Evolutionary conservation across 1,139 yeast species (phyloP).

Genomic region (Magnusiomyces tetraspermus): DNA sequence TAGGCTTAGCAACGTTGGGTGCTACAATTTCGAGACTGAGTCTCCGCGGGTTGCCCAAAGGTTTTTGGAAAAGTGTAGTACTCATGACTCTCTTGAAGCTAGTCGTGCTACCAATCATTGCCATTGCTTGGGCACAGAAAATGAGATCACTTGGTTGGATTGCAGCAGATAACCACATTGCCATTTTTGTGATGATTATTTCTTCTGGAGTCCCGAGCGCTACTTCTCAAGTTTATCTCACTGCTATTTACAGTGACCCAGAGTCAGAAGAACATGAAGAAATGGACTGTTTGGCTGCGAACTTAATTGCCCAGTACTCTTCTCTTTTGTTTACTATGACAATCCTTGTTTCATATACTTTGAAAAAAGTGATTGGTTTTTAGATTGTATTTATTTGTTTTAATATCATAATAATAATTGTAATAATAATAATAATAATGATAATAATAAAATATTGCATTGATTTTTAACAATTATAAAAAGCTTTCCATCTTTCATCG

Average conservation of each 20-base stretch:
- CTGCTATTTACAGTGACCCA: conserved; percentile 69
- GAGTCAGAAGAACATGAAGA: conserved; percentile 46
- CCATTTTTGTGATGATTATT: conserved; percentile 62
- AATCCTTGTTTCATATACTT: conserved; percentile 32
- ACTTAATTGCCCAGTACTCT: conserved; percentile 60
- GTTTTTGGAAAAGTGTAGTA: conserved; percentile 58
- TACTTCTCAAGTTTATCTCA: conserved; percentile 70
- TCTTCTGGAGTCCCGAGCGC: conserved; percentile 81
- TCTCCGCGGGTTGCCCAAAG: conserved; percentile 41
- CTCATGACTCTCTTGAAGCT: conserved; percentile 40
- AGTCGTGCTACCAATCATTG: conserved; percentile 51
- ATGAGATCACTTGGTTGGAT: conserved; percentile 43
- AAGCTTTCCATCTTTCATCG: too few relatives aligned
- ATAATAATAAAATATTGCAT: too few relatives aligned
- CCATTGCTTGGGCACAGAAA: conserved; percentile 47
- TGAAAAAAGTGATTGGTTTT: conserved; percentile 17
- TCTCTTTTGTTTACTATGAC: conserved; percentile 55
- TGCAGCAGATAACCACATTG: conserved; percentile 41
- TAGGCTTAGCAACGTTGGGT: conserved; percentile 72
- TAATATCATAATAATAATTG: conserved; percentile 45
- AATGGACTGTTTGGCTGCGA: conserved; percentile 74
- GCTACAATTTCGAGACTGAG: conserved; percentile 71
- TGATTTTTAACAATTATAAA: too few relatives aligned
- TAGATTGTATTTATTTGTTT: neutral
- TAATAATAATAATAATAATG: too few relatives aligned